Evolutionary conservation across 2,329 filamentous ascomycete species (phyloP), one percentile per base, ranked within the genome.

Genomic region (Cadophora sp.): DNA sequence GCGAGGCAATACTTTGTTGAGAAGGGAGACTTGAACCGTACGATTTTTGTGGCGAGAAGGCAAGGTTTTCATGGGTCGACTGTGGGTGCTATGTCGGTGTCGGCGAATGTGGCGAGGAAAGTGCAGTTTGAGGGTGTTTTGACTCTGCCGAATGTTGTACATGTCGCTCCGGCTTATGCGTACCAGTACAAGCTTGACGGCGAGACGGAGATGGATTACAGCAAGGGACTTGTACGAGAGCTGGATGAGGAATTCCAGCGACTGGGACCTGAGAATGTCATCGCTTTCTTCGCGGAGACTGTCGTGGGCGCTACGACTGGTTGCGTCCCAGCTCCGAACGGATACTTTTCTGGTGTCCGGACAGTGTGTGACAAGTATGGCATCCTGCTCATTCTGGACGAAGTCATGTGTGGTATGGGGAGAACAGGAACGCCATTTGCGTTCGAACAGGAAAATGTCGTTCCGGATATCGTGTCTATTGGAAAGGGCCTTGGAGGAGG

Each of bases 301-400:
- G 83, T 92, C 6, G 87, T 88, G 60, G 89, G 90, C 3, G 87
- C 90, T 5, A 85, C 90, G 1, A 81, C 92, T 0, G 92, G 91
- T 0, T 92, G 89, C 72, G 87, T 92, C 0, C 83, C 88, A 0
- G 81, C 90, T 0, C 83, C 89, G 0, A 79, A 81, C 0, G 91
- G 91, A 0, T 95, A 95, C 71, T 88, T 93, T 63, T 78, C 82
- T 46, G 90, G 88, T 0, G 86, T 94, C 14, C 62, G 77, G 85
- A 85, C 72, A 79, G 80, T 94, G 0, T 94, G 92, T 76, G 84
- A 89, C 59, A 86, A 86, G 69, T 83, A 94, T 73, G 91, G 89
- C 0, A 87, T 89, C 0, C 83, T 95, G 0, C 80, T 95, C 11
- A 89, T 94, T 48, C 79, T 94, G 0, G 92, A 95, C 74, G 92